Conservation (phyloP, 495 filamentous ascomycete genomes). For the Tuber calosporum region DNA sequence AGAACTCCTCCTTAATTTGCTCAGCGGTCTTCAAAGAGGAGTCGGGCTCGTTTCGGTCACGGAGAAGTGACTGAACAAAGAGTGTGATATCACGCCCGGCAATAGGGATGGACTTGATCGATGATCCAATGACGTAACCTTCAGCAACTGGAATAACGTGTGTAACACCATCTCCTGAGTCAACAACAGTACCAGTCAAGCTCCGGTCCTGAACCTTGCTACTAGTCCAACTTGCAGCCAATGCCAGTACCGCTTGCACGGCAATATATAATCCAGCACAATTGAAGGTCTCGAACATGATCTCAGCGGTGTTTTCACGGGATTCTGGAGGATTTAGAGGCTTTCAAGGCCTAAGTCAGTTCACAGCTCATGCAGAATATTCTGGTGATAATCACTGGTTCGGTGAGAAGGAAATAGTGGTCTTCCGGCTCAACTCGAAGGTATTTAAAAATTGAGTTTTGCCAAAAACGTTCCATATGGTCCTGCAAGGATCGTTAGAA, state of each 20-base stretch:
- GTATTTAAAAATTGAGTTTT: constrained; percentile 99
- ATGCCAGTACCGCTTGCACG: constrained; percentile 90
- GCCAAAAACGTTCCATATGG: constrained; percentile 99
- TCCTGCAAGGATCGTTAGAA: constrained; percentile 52
- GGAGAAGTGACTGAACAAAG: constrained; percentile 90
- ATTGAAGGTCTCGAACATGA: constrained; percentile 99
- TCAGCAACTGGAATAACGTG: constrained; percentile 98
- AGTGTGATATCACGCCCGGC: constrained; percentile 96
- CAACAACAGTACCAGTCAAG: constrained; percentile 95
- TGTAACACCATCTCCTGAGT: constrained; percentile 95
- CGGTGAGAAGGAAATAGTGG: constrained; percentile 94
- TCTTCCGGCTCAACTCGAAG: constrained; percentile 96
- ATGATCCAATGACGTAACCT: constrained; percentile 96
- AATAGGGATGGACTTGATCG: constrained; percentile 97
- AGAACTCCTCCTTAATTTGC: constrained; percentile 95
- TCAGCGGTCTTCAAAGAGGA: constrained; percentile 95
- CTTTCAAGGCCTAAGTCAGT: constrained; percentile 44
- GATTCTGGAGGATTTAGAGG: constrained; percentile 97
- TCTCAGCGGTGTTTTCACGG: constrained; percentile 97
- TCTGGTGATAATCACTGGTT: constrained; percentile 60
- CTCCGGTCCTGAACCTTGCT: constrained; percentile 95
- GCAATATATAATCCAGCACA: constrained; percentile 98
- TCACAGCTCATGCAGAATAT: background rate
- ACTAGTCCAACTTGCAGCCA: constrained; percentile 96
- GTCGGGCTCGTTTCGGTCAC: constrained; percentile 93